Base-by-base conservation (phyloP, 257 asterid species). In the Solanum dulcamara region DNA sequence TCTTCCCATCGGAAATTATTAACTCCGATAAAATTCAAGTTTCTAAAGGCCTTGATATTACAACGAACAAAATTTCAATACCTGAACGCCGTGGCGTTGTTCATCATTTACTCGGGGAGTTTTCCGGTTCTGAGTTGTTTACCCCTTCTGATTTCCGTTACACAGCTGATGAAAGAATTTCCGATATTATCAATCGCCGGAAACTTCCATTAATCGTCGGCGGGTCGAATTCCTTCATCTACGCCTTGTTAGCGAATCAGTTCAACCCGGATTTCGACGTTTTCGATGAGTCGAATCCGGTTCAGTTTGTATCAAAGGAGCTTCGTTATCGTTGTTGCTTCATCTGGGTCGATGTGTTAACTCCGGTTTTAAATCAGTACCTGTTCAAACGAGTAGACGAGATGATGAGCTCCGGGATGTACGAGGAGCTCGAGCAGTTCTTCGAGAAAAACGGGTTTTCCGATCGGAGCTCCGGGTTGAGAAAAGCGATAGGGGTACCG, bases 21-120 rank as follows among this genome's bases (percentile, higher is more conserved):
- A 96, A 96, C 92, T 93, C 98, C 22, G 99, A 96, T 84, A 96
- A 96, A 86, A 96, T 96, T 86, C 99, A 96, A 82, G 89, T 91
- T 22, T 90, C 93, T 86, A 81, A 85, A 3, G 98, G 96, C 6
- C 86, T 96, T 18, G 93, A 95, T 84, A 88, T 92, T 71, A 92
- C 98, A 50, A 95, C 98, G 17, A 96, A 96, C 91, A 95, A 94
- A 88, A 92, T 93, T 86, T 87, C 97, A 24, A 50, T 90, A 33
- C 84, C 24, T 38, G 95, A 96, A 1, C 92, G 92, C 1, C 86
- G 86, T 0, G 89, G 91, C 53, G 96, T 96, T 4, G 92, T 86
- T 35, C 99, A 96, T 87, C 99, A 95, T 46, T 90, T 94, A 13
- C 93, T 96, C 79, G 99, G 97, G 15, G 93, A 91, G 51, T 92